These are phyloP conservation scores for Mycena rebaudengoi DNA, from an alignment of 768 basidiomycete species.

Conservation along the genomic window DNA sequence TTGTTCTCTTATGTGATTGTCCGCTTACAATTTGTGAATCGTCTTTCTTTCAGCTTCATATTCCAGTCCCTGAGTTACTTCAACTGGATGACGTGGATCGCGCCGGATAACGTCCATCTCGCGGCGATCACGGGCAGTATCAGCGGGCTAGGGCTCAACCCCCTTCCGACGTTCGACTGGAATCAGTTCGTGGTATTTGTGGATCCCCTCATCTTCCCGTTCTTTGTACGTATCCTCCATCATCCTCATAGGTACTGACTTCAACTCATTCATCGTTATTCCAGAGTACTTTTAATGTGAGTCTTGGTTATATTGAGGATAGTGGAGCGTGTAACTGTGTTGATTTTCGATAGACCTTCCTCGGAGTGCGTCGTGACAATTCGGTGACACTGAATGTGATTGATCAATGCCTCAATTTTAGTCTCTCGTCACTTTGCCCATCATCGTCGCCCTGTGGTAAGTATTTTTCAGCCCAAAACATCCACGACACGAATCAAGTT, in stretches of 20 bases:
- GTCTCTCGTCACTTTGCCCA: slow-evolving; percentile 4
- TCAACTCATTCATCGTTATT: neutral
- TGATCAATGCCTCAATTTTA: no score
- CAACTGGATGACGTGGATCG: slow-evolving; percentile 53
- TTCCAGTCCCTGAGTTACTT: slow-evolving; percentile 37
- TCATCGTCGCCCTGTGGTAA: slow-evolving; percentile 6
- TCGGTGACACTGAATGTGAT: no score
- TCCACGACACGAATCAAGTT: neutral
- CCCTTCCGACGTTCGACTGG: slow-evolving; percentile 46
- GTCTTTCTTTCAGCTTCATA: slow-evolving; percentile 44
- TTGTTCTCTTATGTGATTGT: neutral
- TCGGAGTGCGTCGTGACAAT: no score
- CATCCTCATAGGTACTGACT: no score
- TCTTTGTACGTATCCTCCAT: slow-evolving; percentile 40
- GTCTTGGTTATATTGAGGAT: neutral
- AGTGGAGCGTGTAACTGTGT: neutral
- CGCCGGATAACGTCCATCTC: slow-evolving; percentile 37
- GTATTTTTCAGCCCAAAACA: no score
- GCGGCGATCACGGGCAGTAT: slow-evolving; percentile 38
- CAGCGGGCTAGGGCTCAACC: slow-evolving; percentile 40
- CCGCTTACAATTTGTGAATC: slow-evolving; percentile 9
- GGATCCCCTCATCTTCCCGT: slow-evolving; percentile 40
- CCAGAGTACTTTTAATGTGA: slow-evolving; percentile 12
- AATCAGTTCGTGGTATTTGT: slow-evolving; percentile 33
- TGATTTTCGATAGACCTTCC: neutral